Conservation (phyloP, 192 early-diverging fungal genomes). For the Rhizophlyctis rosea region DNA sequence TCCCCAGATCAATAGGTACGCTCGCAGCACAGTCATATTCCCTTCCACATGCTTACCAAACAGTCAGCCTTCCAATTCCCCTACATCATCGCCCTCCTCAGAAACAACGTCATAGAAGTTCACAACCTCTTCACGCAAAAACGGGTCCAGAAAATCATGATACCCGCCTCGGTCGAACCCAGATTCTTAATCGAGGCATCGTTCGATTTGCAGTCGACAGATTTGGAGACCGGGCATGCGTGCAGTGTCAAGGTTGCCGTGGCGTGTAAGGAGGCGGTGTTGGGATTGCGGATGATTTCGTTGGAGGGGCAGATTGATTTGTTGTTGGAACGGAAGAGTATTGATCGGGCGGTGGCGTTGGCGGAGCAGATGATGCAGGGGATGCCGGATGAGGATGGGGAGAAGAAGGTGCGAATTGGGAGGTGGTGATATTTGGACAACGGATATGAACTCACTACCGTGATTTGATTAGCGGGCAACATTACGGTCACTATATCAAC, state of each 20-base stretch:
- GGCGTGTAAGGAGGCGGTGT: conserved; percentile 52
- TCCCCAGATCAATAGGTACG: conserved; percentile 53
- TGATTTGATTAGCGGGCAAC: conserved; percentile 8
- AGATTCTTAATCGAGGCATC: conserved; percentile 36
- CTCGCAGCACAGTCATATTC: background rate
- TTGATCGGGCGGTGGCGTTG: conserved; percentile 62
- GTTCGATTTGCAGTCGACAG: conserved; percentile 50
- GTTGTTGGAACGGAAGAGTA: conserved; percentile 51
- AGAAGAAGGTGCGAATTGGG: conserved; percentile 1
- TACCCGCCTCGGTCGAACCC: conserved; percentile 31
- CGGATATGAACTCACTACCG: background rate
- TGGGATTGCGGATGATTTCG: conserved; percentile 59
- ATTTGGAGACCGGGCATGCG: conserved; percentile 7
- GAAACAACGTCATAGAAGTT: conserved; percentile 66
- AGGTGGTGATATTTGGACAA: background rate
- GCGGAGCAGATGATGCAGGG: conserved; percentile 57
- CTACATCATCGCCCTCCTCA: conserved; percentile 66
- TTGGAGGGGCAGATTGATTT: conserved; percentile 57
- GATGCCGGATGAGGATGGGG: conserved; percentile 7
- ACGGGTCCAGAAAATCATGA: conserved; percentile 50
- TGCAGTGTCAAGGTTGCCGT: conserved; percentile 49
- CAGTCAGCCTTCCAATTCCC: conserved; percentile 70
- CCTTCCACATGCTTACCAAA: background rate
- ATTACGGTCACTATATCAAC: conserved; percentile 45
- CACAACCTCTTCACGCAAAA: conserved; percentile 71